These are phyloP conservation scores for Triticum timopheevii DNA, from an alignment of 176 grass and related monocot species.

Conservation along the genomic window DNA sequence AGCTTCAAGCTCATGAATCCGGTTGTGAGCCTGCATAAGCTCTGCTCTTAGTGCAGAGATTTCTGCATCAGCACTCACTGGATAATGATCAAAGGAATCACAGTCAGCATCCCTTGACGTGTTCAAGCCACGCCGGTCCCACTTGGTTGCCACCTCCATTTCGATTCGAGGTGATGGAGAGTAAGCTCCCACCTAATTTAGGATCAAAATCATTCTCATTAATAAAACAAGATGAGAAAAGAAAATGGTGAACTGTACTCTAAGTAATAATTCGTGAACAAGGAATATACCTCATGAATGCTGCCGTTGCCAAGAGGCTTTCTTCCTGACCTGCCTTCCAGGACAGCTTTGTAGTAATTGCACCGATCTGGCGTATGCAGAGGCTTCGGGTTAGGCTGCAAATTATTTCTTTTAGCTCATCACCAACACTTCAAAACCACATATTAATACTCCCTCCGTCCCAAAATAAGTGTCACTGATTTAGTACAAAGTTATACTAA, in stretches of 20 bases:
- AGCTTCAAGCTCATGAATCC: constrained; percentile 56
- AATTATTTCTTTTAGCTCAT: constrained; percentile 32
- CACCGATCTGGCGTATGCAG: constrained; percentile 49
- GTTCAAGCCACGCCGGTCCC: constrained; percentile 50
- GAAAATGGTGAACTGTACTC: constrained; percentile 6
- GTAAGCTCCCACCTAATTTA: constrained; percentile 57
- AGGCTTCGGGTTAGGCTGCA: constrained; percentile 57
- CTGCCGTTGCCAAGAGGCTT: constrained; percentile 27
- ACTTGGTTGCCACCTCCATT: constrained; percentile 82
- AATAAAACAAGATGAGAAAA: constrained; percentile 31
- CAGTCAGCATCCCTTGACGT: constrained; percentile 23
- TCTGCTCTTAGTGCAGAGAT: constrained; percentile 47
- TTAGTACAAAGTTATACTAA: no score
- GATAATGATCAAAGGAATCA: constrained; percentile 26
- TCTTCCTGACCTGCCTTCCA: constrained; percentile 48
- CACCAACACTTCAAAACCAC: background rate
- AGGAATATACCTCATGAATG: constrained; percentile 54
- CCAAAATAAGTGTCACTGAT: no score
- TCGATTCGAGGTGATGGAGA: constrained; percentile 57
- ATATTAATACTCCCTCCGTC: background rate
- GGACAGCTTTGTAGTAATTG: constrained; percentile 48
- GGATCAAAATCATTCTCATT: constrained; percentile 16
- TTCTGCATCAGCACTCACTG: constrained; percentile 34
- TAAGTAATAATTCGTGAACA: constrained; percentile 11
- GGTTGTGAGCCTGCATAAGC: constrained; percentile 40